Conservation (phyloP, 2,329 filamentous ascomycete genomes). For the Colletotrichum higginsianum region DNA sequence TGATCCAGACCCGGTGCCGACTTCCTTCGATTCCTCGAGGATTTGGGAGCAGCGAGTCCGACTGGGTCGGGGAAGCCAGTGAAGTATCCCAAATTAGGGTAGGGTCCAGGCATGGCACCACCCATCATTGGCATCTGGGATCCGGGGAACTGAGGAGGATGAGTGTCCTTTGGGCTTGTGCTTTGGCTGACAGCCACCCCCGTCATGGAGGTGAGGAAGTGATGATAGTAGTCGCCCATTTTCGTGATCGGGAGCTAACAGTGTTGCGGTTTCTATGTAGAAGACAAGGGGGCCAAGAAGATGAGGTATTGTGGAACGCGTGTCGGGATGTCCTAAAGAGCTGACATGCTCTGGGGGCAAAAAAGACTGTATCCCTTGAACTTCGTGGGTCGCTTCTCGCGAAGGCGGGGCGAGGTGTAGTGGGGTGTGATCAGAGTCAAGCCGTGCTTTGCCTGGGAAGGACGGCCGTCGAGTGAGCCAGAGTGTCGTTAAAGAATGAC, state of each 20-base stretch:
- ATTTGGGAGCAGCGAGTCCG: constrained; percentile 63
- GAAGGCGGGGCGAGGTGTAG: constrained; percentile 7
- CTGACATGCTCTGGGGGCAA: constrained; percentile 28
- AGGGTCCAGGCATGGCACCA: constrained; percentile 57
- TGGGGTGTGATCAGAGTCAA: background rate
- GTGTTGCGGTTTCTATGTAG: constrained; percentile 6
- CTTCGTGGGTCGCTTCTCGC: constrained; percentile 13
- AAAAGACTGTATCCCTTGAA: constrained; percentile 23
- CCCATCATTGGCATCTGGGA: constrained; percentile 48
- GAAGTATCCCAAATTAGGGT: constrained; percentile 65
- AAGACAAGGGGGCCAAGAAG: constrained; percentile 14
- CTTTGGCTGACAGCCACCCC: constrained; percentile 58
- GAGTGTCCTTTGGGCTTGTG: constrained; percentile 57
- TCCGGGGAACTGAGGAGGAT: constrained; percentile 54
- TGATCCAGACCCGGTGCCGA: constrained; percentile 72
- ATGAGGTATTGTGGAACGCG: constrained; percentile 26
- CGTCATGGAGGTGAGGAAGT: constrained; percentile 68
- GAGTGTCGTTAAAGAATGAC: constrained; percentile 9
- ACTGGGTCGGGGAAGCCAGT: constrained; percentile 65
- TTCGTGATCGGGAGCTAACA: constrained; percentile 25
- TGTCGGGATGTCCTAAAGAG: constrained; percentile 24
- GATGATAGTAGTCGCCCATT: constrained; percentile 72
- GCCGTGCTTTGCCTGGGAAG: background rate
- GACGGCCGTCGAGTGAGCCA: constrained; percentile 4
- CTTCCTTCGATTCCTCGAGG: constrained; percentile 66